Conservation (phyloP, 164 flowering plant genomes). For the Umbellularia californica region DNA sequence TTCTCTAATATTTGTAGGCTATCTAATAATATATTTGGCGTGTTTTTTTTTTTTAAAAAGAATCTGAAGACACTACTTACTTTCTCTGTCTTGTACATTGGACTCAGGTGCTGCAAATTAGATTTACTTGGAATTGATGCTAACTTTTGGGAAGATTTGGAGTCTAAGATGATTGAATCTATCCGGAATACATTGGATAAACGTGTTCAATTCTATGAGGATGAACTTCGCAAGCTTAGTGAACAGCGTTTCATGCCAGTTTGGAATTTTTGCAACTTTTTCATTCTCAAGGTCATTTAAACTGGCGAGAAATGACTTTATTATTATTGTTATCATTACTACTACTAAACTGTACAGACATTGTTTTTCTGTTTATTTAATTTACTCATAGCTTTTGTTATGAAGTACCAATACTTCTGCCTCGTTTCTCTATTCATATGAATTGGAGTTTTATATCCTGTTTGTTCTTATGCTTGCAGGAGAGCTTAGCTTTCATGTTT, state of each 20-base stretch:
- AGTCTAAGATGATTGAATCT: conserved; percentile 76
- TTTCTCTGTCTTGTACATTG: background rate
- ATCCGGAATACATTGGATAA: conserved; percentile 86
- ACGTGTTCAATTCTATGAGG: conserved; percentile 94
- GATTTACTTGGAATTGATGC: conserved; percentile 80
- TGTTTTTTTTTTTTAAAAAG: background rate
- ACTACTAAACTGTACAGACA: no score
- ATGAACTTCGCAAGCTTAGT: conserved; percentile 93
- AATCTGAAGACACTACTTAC: background rate
- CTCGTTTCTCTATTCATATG: background rate
- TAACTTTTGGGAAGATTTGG: conserved; percentile 93
- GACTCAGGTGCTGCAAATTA: conserved; percentile 80
- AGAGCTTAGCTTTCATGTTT: conserved; percentile 98
- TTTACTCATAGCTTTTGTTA: background rate
- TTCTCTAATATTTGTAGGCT: conserved; percentile 3
- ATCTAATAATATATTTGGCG: background rate
- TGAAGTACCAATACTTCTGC: background rate
- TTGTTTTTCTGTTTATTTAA: no score
- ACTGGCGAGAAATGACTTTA: no score
- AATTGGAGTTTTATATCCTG: background rate
- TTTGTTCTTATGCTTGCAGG: conserved; percentile 42
- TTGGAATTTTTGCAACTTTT: conserved; percentile 96
- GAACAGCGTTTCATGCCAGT: conserved; percentile 92
- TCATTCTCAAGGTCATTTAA: conserved; percentile 74
- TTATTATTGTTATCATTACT: no score